Base-by-base conservation (phyloP, 305 asterid genomes). In the Fraxinus sp. region DNA sequence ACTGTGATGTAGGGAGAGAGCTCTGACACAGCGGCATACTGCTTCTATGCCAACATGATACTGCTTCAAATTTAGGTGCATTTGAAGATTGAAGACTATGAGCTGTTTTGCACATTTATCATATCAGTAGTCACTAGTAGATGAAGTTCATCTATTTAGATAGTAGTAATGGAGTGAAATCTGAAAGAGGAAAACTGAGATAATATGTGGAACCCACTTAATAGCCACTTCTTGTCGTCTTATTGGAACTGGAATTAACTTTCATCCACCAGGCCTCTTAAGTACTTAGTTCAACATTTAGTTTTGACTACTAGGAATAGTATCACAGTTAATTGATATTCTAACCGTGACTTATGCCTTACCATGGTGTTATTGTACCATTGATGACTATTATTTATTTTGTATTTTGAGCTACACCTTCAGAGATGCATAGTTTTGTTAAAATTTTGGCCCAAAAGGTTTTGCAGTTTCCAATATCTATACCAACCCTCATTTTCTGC, bases 11-110 rank as follows among this genome's bases (percentile, higher is more conserved):
- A 24, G n/a, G 77, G 70, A 37, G 55, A 82, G 79, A 66, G 39
- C 78, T 83, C 71, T 37, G 66, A 83, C 66, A 41, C 78, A 75
- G 74, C 68, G 26, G 79, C 70, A 4, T 79, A 33, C 43, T 72
- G 72, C 74, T 75, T 79, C 13, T 79, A 75, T 68, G 79, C 68
- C 41, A 64, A 41, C 71, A 37, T 74, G 75, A 81, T 24, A 64
- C 14, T 64, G 73, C 73, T 64, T 64, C 73, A 73, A 79, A 52
- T 77, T 72, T 75, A 64, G 33, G 37, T 76, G 20, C 79, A 20
- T 52, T 39, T 46, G 22, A 22, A 26, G 52, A 22, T 3, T 76
- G 30, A 49, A 18, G 62, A 22, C 11, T 28, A 7, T 4, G 32
- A 10, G 16, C 18, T 28, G 7, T 18, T 22, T 75, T 76, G 20